Evolutionary conservation across 2,329 filamentous ascomycete genomes (phyloP).

Genomic region (Neobulgaria alba): DNA sequence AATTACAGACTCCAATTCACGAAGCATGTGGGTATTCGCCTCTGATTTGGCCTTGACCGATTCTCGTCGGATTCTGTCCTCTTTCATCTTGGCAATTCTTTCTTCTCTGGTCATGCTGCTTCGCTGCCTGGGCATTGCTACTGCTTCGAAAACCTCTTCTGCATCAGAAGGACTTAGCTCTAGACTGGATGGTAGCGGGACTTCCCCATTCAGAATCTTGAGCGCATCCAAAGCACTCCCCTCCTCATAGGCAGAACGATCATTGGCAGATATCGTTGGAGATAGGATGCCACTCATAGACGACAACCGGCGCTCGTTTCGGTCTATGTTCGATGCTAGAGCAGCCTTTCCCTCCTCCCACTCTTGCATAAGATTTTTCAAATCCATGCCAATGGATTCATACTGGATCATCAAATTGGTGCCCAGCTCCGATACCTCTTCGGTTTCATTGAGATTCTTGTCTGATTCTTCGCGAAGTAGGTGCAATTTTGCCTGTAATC

Average conservation of each 20-base stretch:
- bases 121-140: conserved; percentile 65
- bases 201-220: conserved; percentile 68
- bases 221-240: conserved; percentile 61
- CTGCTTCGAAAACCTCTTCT: conserved; percentile 83
- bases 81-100: conserved; percentile 76
- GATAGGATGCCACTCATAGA: conserved; percentile 50
- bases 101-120: conserved; percentile 75
- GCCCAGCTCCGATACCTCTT: conserved; percentile 66
- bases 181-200: conserved; percentile 39
- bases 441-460: conserved; percentile 61
- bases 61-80: conserved; percentile 71
- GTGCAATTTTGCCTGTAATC: conserved; percentile 90
- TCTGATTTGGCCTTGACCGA: conserved; percentile 66
- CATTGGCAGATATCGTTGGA: conserved; percentile 55
- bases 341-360: conserved; percentile 86
- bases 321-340: conserved; percentile 71
- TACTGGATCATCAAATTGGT: conserved; percentile 79
- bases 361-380: conserved; percentile 69
- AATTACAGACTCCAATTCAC: conserved; percentile 87
- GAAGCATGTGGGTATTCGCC: conserved; percentile 80
- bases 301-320: conserved; percentile 63
- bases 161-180: conserved; percentile 50
- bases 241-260: conserved; percentile 53
- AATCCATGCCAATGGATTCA: conserved; percentile 84
- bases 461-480: conserved; percentile 85